These are phyloP conservation scores for Mrakia gelida DNA, from an alignment of 768 basidiomycete species.

Conservation along the genomic window DNA sequence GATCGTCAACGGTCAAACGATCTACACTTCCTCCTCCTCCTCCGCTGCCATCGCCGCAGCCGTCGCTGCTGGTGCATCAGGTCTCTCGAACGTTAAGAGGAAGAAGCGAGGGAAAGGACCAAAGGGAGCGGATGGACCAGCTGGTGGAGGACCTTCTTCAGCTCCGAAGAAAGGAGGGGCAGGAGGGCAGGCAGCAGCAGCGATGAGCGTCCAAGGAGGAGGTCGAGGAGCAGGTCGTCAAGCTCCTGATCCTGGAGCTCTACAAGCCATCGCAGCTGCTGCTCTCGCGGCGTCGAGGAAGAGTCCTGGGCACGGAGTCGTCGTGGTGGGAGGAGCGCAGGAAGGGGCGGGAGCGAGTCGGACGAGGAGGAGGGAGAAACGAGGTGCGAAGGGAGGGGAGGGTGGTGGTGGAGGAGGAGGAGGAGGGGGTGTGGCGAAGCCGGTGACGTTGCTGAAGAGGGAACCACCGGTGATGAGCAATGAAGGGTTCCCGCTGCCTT, in stretches of 20 bases:
- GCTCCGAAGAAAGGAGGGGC: not conserved
- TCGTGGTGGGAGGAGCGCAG: not conserved
- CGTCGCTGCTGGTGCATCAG: not conserved
- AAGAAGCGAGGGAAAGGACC: not conserved
- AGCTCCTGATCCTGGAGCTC: slow-evolving; percentile 14
- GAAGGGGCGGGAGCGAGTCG: not conserved
- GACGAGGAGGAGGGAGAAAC: slow-evolving; percentile 16
- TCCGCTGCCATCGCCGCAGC: not conserved
- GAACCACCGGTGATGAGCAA: slow-evolving; percentile 5
- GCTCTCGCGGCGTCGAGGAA: slow-evolving; percentile 9
- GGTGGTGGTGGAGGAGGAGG: not conserved
- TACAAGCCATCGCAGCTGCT: slow-evolving; percentile 18
- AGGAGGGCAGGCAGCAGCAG: not conserved
- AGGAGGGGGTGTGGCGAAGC: not conserved
- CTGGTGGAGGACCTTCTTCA: not conserved
- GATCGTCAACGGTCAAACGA: not conserved
- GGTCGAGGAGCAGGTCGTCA: not conserved
- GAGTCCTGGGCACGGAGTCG: slow-evolving; percentile 8
- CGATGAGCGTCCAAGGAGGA: not conserved
- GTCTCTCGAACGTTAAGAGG: not conserved
- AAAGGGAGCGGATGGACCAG: not conserved
- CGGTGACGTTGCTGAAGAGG: slow-evolving; percentile 17
- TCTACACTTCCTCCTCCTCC: not conserved
- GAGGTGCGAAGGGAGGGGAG: slow-evolving; percentile 3
- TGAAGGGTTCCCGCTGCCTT: not conserved